Evolutionary conservation across 805 yeast species (phyloP).

Genomic region (Nadsonia fulvescens): DNA sequence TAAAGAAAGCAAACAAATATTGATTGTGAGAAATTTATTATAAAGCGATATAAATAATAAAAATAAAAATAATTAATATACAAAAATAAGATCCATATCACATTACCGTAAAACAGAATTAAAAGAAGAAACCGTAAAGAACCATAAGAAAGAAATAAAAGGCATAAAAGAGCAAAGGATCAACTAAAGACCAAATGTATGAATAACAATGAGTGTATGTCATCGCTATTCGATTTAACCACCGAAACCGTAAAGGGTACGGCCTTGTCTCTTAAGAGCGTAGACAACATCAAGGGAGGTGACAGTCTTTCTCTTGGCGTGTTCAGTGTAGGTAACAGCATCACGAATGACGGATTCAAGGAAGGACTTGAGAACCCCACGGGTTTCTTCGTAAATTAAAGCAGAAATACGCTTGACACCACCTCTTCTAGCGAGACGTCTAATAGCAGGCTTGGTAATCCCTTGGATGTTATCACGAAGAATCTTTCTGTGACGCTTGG

Average conservation of each 20-base stretch:
- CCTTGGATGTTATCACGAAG: constrained; percentile 98
- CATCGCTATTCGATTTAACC: constrained; percentile 56
- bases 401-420: constrained; percentile 99
- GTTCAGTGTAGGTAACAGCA: constrained; percentile 97
- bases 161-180: constrained; percentile 1
- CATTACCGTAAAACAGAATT: too few relatives aligned
- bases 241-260: constrained; percentile 99
- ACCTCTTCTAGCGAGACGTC: constrained; percentile 99
- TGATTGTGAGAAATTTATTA: neutral
- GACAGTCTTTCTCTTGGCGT: constrained; percentile 99
- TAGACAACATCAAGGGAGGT: constrained; percentile 96
- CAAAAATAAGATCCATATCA: constrained; percentile 1
- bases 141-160: constrained; percentile 1
- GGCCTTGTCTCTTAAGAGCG: constrained; percentile 99
- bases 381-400: constrained; percentile 93
- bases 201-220: too few relatives aligned
- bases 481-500: constrained; percentile 99
- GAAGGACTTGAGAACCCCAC: constrained; percentile 90
- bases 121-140: too few relatives aligned
- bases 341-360: constrained; percentile 95
- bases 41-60: neutral
- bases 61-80: constrained; percentile 1
- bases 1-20: constrained; percentile 1
- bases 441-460: constrained; percentile 97
- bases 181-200: too few relatives aligned